Evolutionary conservation across 306 rosid species (phyloP).

Genomic region (Alnus glutinosa): DNA sequence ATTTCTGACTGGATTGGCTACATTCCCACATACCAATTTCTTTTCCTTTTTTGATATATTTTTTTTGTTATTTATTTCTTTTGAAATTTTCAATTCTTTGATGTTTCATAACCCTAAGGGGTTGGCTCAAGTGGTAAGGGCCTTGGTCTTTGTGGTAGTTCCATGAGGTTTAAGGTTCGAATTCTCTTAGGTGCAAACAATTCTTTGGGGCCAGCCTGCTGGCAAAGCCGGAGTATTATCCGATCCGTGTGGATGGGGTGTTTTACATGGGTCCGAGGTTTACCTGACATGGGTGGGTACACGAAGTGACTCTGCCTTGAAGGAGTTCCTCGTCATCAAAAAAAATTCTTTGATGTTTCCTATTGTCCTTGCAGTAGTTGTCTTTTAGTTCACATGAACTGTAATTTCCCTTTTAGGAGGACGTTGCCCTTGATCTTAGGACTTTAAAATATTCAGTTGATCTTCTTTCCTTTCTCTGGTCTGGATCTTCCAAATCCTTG

Average conservation of each 20-base stretch:
- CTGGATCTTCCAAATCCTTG: slow-evolving; percentile 3
- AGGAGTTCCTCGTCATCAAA: too few species aligned
- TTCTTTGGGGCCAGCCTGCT: too few species aligned
- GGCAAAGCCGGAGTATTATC: too few species aligned
- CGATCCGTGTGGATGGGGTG: too few species aligned
- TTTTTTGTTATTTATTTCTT: not conserved
- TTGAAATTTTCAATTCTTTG: not conserved
- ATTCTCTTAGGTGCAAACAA: too few species aligned
- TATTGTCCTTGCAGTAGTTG: not conserved
- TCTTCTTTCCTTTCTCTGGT: not conserved
- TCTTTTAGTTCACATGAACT: not conserved
- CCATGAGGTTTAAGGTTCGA: too few species aligned
- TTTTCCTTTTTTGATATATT: too few species aligned
- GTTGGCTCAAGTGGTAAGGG: too few species aligned
- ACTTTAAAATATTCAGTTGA: not conserved
- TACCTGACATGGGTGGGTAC: too few species aligned
- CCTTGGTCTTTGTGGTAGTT: too few species aligned
- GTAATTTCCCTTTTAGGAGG: slow-evolving; percentile 1
- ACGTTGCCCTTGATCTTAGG: not conserved
- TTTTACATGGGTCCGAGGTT: too few species aligned
- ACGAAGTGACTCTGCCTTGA: too few species aligned
- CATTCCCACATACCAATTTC: not conserved
- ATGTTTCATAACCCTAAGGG: not conserved
- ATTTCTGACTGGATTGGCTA: not conserved
- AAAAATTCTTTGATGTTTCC: not conserved